phyloP scores from a whole-genome alignment of 2,329 filamentous ascomycete genomes.

The Stemphylium vesicarium region DNA sequence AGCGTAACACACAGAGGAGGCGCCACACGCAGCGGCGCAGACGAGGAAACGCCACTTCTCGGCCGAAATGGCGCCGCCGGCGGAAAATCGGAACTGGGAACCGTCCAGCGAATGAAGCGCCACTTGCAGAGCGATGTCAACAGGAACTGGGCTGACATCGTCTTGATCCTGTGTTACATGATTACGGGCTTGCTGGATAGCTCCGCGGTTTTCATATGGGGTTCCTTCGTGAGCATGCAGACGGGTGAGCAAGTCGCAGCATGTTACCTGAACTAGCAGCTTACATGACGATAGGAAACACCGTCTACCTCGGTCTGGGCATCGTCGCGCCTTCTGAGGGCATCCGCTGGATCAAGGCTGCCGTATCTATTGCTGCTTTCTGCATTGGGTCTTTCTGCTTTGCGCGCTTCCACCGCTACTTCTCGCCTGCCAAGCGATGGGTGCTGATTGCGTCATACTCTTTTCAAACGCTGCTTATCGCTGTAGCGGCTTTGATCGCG shows the following conservation, averaged over 20 bases:
- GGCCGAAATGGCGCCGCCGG: slow-evolving; percentile 22
- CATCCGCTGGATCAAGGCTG: slow-evolving; percentile 73
- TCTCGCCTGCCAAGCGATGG: slow-evolving; percentile 68
- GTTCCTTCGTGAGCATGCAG: slow-evolving; percentile 84
- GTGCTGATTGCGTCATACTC: slow-evolving; percentile 61
- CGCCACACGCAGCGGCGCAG: slow-evolving; percentile 18
- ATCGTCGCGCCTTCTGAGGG: slow-evolving; percentile 62
- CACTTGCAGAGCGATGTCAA: slow-evolving; percentile 59
- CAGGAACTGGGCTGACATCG: slow-evolving; percentile 69
- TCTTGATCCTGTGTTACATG: slow-evolving; percentile 74
- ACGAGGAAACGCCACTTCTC: slow-evolving; percentile 47
- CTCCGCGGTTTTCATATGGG: slow-evolving; percentile 77
- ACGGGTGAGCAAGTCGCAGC: slow-evolving; percentile 61
- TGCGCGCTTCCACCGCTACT: slow-evolving; percentile 68
- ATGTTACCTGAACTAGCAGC: slow-evolving; percentile 1
- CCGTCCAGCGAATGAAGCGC: slow-evolving; percentile 23
- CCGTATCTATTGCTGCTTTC: slow-evolving; percentile 73
- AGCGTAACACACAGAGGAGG: slow-evolving; percentile 9
- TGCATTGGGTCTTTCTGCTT: slow-evolving; percentile 76
- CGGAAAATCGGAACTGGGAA: slow-evolving; percentile 27
- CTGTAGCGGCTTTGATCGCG: slow-evolving; percentile 52
- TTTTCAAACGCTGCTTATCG: slow-evolving; percentile 52
- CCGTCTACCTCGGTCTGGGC: slow-evolving; percentile 78
- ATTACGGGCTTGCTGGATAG: slow-evolving; percentile 81
- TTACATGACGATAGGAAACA: slow-evolving; percentile 63